Evolutionary conservation across 306 rosid genomes (phyloP).

Genomic region (Ceratonia siliqua): DNA sequence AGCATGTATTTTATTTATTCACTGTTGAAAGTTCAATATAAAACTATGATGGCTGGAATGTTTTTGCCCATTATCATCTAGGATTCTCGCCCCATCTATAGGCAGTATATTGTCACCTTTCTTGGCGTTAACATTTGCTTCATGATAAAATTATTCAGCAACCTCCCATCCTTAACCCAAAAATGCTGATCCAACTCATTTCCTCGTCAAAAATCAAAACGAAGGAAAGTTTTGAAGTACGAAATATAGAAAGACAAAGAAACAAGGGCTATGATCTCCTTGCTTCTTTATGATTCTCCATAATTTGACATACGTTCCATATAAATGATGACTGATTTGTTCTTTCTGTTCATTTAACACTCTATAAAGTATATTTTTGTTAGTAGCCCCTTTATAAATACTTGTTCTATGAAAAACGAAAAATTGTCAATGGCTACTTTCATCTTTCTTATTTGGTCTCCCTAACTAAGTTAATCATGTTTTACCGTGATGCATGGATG

Average conservation of each 20-base stretch:
- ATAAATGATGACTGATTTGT: neutral
- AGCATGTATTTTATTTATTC: neutral
- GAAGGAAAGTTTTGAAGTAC: neutral
- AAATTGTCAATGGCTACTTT: neutral
- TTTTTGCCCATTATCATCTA: neutral
- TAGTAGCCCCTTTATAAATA: neutral
- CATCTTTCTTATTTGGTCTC: neutral
- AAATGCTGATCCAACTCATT: neutral
- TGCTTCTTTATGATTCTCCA: neutral
- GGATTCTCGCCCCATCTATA: neutral
- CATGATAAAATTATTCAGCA: neutral
- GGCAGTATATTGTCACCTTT: neutral
- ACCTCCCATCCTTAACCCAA: neutral
- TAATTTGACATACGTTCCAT: constrained; percentile 3
- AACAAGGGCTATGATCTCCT: neutral
- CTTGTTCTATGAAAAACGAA: neutral
- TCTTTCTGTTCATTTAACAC: neutral
- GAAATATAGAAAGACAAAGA: neutral
- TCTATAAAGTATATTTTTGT: neutral
- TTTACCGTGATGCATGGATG: neutral
- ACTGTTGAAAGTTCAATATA: neutral
- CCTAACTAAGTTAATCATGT: neutral
- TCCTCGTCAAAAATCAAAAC: neutral
- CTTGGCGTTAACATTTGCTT: neutral
- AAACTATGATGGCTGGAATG: constrained; percentile 13